Evolutionary conservation across 352 stramenopile genomes (phyloP).

Genomic region (Porosira glacialis): DNA sequence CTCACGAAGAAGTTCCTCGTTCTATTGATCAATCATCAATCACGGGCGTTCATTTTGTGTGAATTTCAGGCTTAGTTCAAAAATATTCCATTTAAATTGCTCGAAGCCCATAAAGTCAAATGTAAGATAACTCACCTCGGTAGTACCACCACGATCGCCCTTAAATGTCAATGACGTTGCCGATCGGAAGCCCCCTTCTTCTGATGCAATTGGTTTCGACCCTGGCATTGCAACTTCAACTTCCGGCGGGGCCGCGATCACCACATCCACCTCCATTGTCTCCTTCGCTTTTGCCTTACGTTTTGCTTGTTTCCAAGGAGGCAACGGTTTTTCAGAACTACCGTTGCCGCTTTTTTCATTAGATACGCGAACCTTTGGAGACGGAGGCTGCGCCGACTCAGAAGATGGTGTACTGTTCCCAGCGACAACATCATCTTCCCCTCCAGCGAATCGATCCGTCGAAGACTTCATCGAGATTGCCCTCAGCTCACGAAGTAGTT

Average conservation of each 20-base stretch:
- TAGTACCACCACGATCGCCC: slow-evolving; percentile 30
- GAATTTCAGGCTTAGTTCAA: no score
- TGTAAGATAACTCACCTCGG: no score
- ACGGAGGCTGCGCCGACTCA: no score
- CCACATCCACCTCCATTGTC: neutral
- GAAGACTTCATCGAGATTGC: slow-evolving; percentile 50
- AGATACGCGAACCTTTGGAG: no score
- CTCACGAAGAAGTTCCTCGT: slow-evolving; percentile 5
- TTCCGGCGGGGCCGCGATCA: slow-evolving; percentile 1
- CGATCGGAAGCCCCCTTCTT: slow-evolving; percentile 11
- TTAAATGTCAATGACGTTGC: slow-evolving; percentile 43
- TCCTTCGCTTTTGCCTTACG: neutral
- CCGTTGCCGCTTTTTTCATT: neutral
- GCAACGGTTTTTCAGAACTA: neutral
- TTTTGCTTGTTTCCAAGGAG: slow-evolving; percentile 12
- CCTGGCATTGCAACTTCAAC: no score
- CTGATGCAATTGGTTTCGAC: slow-evolving; percentile 7
- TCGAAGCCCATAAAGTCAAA: no score
- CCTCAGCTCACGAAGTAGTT: slow-evolving; percentile 1
- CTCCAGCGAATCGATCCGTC: slow-evolving; percentile 48
- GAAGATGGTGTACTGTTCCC: no score
- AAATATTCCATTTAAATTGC: no score
- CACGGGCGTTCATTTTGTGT: no score
- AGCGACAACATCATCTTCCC: slow-evolving; percentile 32
- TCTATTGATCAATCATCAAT: no score